phyloP scores from a whole-genome alignment of 2,329 filamentous ascomycete genomes.

The Akanthomyces muscarius region DNA sequence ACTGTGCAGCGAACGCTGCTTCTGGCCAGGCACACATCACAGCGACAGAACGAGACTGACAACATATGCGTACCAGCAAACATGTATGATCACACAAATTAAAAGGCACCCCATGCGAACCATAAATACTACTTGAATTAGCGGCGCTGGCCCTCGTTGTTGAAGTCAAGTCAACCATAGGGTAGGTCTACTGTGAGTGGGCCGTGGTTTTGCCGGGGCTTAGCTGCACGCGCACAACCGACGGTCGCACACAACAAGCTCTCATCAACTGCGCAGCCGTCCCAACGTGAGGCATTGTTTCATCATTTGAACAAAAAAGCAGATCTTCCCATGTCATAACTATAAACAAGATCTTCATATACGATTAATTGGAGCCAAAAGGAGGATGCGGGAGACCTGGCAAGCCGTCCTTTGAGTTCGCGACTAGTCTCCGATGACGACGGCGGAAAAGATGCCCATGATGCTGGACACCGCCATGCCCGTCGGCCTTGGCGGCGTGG shows the following conservation, averaged over 20 bases:
- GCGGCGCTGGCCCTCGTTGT: too few species aligned
- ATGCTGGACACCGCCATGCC: conserved; percentile 42
- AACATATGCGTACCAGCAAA: too few species aligned
- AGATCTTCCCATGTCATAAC: neutral
- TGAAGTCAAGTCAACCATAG: neutral
- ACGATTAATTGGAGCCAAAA: neutral
- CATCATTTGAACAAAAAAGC: neutral
- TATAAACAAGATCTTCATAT: neutral
- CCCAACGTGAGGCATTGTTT: neutral
- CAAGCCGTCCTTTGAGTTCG: neutral
- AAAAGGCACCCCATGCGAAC: too few species aligned
- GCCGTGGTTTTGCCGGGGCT: conserved; percentile 5
- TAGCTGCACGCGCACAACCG: neutral
- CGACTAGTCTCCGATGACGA: conserved; percentile 27
- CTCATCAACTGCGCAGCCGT: neutral
- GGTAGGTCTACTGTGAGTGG: neutral
- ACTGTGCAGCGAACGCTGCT: too few species aligned
- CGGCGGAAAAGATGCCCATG: conserved; percentile 40
- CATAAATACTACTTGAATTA: neutral
- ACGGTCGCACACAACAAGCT: neutral
- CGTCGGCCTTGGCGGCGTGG: conserved; percentile 56
- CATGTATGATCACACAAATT: too few species aligned
- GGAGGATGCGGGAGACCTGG: neutral
- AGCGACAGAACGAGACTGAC: too few species aligned
- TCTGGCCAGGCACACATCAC: too few species aligned